These are phyloP conservation scores for Nakazawaea anatomiae DNA, from an alignment of 805 yeast genomes.

Conservation along the genomic window DNA sequence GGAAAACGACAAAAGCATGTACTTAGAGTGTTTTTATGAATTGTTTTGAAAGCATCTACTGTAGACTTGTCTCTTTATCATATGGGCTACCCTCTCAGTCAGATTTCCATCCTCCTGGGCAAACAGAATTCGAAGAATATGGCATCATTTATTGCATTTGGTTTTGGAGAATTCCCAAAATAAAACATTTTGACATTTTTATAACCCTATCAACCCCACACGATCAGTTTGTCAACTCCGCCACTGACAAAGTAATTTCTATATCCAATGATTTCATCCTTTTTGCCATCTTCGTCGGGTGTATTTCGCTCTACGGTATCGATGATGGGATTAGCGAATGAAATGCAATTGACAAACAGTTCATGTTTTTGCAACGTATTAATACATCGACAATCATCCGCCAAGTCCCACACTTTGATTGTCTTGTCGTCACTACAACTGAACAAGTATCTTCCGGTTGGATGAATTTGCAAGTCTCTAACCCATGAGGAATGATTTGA, in stretches of 20 bases:
- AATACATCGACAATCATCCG: constrained; percentile 32
- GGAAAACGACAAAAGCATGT: too few species aligned
- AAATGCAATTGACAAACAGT: constrained; percentile 67
- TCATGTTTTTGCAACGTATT: constrained; percentile 56
- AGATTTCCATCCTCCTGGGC: too few species aligned
- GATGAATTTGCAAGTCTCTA: constrained; percentile 61
- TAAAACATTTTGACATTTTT: not conserved
- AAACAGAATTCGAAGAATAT: too few species aligned
- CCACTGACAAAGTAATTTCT: constrained; percentile 11
- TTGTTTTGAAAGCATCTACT: too few species aligned
- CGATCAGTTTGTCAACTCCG: constrained; percentile 8
- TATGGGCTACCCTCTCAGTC: too few species aligned
- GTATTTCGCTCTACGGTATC: not conserved
- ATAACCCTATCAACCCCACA: constrained; percentile 3
- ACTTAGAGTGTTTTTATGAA: too few species aligned
- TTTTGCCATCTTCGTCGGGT: constrained; percentile 2
- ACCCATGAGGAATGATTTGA: constrained; percentile 88
- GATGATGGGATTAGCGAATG: constrained; percentile 42
- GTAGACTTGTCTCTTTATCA: too few species aligned
- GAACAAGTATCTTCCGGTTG: constrained; percentile 63
- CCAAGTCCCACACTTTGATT: constrained; percentile 74
- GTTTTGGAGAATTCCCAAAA: not conserved
- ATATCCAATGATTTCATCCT: not conserved
- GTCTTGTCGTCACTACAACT: constrained; percentile 78
- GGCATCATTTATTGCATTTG: too few species aligned